These are phyloP conservation scores for Wickerhamiella parazyma DNA, from an alignment of 805 yeast species.

Conservation along the genomic window DNA sequence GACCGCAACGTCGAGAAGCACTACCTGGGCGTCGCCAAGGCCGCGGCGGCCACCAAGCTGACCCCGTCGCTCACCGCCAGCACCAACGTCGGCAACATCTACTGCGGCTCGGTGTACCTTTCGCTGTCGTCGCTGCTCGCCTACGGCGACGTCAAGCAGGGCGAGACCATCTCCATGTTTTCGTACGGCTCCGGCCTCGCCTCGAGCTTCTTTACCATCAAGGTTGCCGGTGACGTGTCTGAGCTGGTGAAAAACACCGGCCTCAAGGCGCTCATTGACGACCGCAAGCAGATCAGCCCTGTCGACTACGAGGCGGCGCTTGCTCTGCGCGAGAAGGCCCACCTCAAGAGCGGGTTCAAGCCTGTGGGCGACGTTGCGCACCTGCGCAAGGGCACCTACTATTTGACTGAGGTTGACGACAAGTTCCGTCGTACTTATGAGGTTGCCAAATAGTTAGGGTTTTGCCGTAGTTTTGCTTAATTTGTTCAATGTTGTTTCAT, in stretches of 20 bases:
- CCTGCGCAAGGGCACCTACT: constrained; percentile 65
- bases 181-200: constrained; percentile 99
- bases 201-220: constrained; percentile 68
- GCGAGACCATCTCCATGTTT: constrained; percentile 79
- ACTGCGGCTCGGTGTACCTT: constrained; percentile 87
- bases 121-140: constrained; percentile 70
- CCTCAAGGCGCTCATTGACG: constrained; percentile 50
- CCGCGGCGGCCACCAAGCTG: constrained; percentile 51
- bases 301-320: constrained; percentile 70
- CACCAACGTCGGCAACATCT: constrained; percentile 96
- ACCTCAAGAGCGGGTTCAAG: constrained; percentile 60
- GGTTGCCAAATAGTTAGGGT: constrained; percentile 24
- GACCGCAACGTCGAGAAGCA: constrained; percentile 77
- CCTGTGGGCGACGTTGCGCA: constrained; percentile 71
- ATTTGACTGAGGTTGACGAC: constrained; percentile 72
- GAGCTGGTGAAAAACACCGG: constrained; percentile 50
- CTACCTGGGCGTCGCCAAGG: constrained; percentile 67
- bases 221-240: constrained; percentile 56
- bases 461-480: no score
- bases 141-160: constrained; percentile 56
- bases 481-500: no score
- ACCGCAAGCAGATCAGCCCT: constrained; percentile 59
- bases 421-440: constrained; percentile 73
- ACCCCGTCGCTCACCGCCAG: constrained; percentile 73
- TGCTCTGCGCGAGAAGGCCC: constrained; percentile 77